These are phyloP conservation scores for Aspergillus sclerotialis DNA, from an alignment of 2,329 filamentous ascomycete species.

Conservation along the genomic window DNA sequence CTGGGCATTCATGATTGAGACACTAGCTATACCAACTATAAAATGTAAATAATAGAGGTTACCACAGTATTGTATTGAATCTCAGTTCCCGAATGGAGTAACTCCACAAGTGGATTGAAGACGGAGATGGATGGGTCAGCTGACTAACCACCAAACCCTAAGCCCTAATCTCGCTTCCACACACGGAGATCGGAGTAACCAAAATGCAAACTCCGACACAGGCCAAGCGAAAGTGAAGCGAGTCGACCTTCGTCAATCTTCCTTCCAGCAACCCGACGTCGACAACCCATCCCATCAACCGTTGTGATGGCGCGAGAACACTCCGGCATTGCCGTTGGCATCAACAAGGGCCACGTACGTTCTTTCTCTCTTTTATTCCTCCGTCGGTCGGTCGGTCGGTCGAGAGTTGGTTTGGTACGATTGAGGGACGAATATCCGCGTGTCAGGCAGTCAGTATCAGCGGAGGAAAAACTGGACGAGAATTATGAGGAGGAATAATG, in stretches of 20 bases:
- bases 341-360: slow-evolving; percentile 64
- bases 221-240: slow-evolving; percentile 17
- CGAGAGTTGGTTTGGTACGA: slow-evolving; percentile 10
- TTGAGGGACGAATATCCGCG: slow-evolving; percentile 6
- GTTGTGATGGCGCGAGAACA: slow-evolving; percentile 46
- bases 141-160: slow-evolving; percentile 27
- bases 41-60: no score
- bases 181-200: slow-evolving; percentile 23
- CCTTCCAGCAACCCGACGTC: slow-evolving; percentile 25
- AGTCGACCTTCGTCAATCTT: slow-evolving; percentile 17
- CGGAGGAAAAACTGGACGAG: no score
- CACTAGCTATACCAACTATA: no score
- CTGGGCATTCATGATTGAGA: slow-evolving; percentile 1
- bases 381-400: slow-evolving; percentile 5
- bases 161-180: slow-evolving; percentile 33
- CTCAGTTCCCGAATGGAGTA: no score
- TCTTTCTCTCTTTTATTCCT: slow-evolving; percentile 7
- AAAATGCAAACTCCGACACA: slow-evolving; percentile 22
- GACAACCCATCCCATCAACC: slow-evolving; percentile 31
- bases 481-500: no score
- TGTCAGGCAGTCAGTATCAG: slow-evolving; percentile 1
- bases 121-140: no score
- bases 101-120: no score
- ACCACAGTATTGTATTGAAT: no score
- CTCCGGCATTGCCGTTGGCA: slow-evolving; percentile 51